Conservation (phyloP, 2,329 filamentous ascomycete species). For the Fragosphaeria purpurea region DNA sequence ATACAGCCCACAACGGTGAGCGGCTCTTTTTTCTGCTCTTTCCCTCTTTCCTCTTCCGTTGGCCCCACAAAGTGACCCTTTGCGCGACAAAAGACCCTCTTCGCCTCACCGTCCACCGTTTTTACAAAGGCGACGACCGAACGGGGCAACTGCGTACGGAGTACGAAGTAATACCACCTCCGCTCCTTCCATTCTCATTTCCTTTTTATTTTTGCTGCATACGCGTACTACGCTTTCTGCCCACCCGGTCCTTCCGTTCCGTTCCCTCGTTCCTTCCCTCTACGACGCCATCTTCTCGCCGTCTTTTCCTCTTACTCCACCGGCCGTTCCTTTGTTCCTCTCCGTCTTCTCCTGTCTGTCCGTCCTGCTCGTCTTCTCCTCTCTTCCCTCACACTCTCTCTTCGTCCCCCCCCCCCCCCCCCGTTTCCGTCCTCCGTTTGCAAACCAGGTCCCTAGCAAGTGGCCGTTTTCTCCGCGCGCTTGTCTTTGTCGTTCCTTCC, state of each 20-base stretch:
- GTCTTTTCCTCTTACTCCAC: neutral
- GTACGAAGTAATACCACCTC: neutral
- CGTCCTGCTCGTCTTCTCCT: neutral
- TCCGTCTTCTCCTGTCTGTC: neutral
- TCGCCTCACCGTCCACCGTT: too few relatives aligned
- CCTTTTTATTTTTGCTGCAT: neutral
- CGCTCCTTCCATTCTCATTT: neutral
- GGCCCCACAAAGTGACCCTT: too few relatives aligned
- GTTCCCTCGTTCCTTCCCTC: neutral
- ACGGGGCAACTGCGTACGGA: too few relatives aligned
- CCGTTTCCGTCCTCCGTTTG: neutral
- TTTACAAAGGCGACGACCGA: too few relatives aligned
- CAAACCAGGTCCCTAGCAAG: neutral
- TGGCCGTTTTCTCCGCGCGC: neutral
- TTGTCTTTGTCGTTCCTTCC: neutral
- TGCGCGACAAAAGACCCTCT: too few relatives aligned
- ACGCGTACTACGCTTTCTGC: neutral
- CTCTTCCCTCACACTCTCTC: too few relatives aligned
- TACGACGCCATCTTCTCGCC: too few relatives aligned
- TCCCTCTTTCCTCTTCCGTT: neutral
- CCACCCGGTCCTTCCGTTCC: conserved; percentile 6
- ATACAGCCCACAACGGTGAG: too few relatives aligned
- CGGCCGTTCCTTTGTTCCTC: neutral
- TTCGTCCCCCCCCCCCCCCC: too few relatives aligned
- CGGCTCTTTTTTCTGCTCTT: neutral